Conservation (phyloP, 306 rosid genomes). For the Cicer bijugum region DNA sequence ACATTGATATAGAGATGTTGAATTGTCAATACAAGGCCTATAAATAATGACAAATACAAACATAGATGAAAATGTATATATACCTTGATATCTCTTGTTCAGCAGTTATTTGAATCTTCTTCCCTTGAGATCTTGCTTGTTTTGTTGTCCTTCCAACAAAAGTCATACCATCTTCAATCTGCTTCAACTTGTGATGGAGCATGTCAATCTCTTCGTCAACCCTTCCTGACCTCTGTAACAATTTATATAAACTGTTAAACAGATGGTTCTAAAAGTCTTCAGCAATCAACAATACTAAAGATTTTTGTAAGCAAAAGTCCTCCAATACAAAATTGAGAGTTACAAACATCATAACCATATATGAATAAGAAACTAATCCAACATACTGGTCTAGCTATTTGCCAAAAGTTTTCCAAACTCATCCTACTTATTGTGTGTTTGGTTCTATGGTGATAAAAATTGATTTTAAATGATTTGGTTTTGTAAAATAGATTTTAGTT, state of each 20-base stretch:
- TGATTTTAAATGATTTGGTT: no score
- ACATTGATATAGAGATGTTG: constrained; percentile 33
- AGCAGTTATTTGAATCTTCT: constrained; percentile 79
- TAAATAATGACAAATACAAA: constrained; percentile 13
- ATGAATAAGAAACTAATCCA: background rate
- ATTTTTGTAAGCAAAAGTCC: background rate
- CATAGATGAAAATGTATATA: background rate
- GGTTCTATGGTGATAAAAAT: no score
- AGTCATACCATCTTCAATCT: constrained; percentile 68
- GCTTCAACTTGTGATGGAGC: constrained; percentile 82
- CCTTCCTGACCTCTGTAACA: constrained; percentile 82
- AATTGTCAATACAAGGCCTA: constrained; percentile 12
- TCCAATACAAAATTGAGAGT: background rate
- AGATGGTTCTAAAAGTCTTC: constrained; percentile 2
- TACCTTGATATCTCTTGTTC: constrained; percentile 92
- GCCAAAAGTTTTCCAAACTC: background rate
- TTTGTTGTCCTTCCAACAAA: constrained; percentile 80
- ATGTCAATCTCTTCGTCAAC: constrained; percentile 82
- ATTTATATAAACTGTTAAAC: constrained; percentile 15
- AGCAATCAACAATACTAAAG: background rate
- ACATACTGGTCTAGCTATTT: no score
- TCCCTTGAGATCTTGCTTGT: constrained; percentile 88
- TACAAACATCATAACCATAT: background rate
- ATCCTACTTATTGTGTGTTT: background rate
- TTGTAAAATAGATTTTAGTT: no score